Base-by-base conservation (phyloP, 176 grass and related monocot genomes). In the Pontederia paniculata region DNA sequence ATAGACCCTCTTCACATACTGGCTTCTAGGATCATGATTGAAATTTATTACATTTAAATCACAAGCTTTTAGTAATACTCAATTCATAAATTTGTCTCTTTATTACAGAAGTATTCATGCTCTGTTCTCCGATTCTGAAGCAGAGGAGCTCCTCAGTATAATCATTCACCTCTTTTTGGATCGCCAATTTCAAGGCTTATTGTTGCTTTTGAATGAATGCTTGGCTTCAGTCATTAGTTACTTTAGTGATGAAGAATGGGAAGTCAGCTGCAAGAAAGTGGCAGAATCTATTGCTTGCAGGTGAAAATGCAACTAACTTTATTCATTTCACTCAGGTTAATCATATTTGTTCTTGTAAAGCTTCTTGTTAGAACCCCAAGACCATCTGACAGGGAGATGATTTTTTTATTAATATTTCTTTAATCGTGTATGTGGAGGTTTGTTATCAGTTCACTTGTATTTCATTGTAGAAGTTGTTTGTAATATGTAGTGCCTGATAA, bases 81-180 rank as follows among this genome's bases (percentile, higher is more conserved):
- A 15, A 9, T 62, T 62, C 31, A 16, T 67, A 37, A 1, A 37
- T 21, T 21, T 68, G 6, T 77, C 76, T 73, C 48, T n/a, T n/a
- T 76, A 58, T 52, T 72, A 42, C 81, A 97, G 91, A 75, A 88
- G 81, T 65, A 52, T 66, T 23, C 17, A 21, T 22, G 50, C 76
- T 44, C 57, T 90, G 52, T 97, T 97, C 66, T 90, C 80, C 48
- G 31, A 54, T 44, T 78, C 54, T 37, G 91, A 97, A 79, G 78
- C 70, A 42, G 74, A 83, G 82, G 86, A 97, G 46, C 57, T 90
- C 19, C 83, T 97, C 70, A 50, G 46, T 62, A 78, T 84, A 73
- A 44, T 82, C 62, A 77, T 90, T 76, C 83, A 67, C 37, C 69
- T 90, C 22, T 62, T 81, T 74, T 84, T 90, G 69, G 86, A 90